Evolutionary conservation across 805 yeast species (phyloP).

Genomic region (Wickerhamiella sorbophila): DNA sequence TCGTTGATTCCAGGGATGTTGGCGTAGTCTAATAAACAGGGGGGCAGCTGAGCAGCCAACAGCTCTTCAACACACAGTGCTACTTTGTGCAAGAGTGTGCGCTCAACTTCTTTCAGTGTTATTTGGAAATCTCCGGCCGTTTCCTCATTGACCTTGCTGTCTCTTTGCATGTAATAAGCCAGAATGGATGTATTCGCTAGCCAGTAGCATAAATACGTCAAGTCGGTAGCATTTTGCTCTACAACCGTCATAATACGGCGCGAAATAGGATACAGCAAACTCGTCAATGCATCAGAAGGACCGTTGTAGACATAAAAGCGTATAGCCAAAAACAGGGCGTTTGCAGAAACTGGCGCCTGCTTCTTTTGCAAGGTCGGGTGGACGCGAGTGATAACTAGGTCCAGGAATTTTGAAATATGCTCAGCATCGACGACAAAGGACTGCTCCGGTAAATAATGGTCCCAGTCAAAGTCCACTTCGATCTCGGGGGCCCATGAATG

Average conservation of each 20-base stretch:
- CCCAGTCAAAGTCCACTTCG: conserved; percentile 27
- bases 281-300: conserved; percentile 20
- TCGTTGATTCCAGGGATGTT: conserved; percentile 72
- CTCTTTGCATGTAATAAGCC: conserved; percentile 62
- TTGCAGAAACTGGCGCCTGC: conserved; percentile 31
- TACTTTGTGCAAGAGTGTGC: conserved; percentile 5
- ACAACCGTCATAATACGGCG: conserved; percentile 24
- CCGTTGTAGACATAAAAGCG: conserved; percentile 29
- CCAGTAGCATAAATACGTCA: conserved; percentile 61
- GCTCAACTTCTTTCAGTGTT: conserved; percentile 8
- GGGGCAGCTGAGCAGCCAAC: conserved; percentile 14
- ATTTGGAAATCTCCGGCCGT: conserved; percentile 17
- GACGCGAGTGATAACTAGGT: conserved; percentile 24
- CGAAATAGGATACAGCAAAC: conserved; percentile 22
- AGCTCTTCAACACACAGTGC: conserved; percentile 8
- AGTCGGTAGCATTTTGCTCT: conserved; percentile 22
- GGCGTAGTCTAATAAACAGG: conserved; percentile 43
- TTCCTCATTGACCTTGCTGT: conserved; percentile 30
- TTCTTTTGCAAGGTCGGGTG: conserved; percentile 25
- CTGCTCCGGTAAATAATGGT: conserved; percentile 27
- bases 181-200: conserved; percentile 63
- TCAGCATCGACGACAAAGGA: conserved; percentile 27
- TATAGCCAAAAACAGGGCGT: conserved; percentile 28
- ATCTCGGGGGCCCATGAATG: conserved; percentile 3
- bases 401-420: conserved; percentile 27